Evolutionary conservation across 257 asterid genomes (phyloP), one percentile per base, ranked within the genome.

Genomic region (Eustoma russellianum): DNA sequence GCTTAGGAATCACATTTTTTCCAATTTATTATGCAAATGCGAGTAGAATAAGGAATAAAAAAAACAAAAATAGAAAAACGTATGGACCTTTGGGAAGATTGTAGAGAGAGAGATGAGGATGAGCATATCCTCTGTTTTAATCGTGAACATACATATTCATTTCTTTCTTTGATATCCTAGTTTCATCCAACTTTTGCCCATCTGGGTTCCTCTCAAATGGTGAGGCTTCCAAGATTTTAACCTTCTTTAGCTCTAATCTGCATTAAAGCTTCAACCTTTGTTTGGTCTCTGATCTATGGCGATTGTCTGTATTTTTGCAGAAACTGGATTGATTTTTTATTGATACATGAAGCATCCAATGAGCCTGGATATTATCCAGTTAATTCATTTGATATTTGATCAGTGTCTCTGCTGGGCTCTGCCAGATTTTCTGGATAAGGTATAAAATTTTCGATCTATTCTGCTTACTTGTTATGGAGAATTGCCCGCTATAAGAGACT

Each of bases 81-180:
- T 24, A 38, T 8, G 43, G 43, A 38, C 43, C 43, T 38, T 38
- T 7, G 43, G 43, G 43, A 24, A 24, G 30, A 24, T 50, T 44
- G 57, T 60, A 24, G 30, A 38, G 12, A 38, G 43, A 38, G 5
- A 38, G 43, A 11, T 2, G 43, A 38, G 43, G 43, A 38, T 55
- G 82, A 75, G 70, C 79, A 67, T 55, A 79, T 73, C 81, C 79
- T 75, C 83, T 77, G 75, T 83, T 75, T 73, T 77, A 77, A 65
- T 78, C 59, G 60, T 68, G 72, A 64, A 63, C 68, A 62, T 52
- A 62, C 65, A 59, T 50, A 50, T 63, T 71, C 69, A 71, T 73
- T 70, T 83, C 68, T 74, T 74, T 80, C 73, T 75, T 50, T 70
- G 77, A 83, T 88, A 86, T 83, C 96, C 81, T 81, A 72, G 62